A percentile compares a stretch with the other conserved stretches of the same genome.
Conservation (phyloP, 2,329 filamentous ascomycete genomes). For the Macrophomina pseudophaseolina region DNA sequence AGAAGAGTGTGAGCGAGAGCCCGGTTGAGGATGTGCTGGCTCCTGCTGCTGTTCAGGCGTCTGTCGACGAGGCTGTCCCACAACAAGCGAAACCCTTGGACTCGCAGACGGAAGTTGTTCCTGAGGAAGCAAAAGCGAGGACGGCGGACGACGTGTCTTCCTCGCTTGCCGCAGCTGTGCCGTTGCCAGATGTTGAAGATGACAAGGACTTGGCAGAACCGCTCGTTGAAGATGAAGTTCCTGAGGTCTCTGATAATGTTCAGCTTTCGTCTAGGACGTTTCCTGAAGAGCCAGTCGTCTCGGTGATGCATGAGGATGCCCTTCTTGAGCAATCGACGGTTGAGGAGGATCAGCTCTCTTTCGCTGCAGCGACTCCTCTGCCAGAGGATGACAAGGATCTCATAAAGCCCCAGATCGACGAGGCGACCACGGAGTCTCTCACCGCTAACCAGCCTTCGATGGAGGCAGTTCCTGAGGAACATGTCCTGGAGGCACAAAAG, state of each 20-base stretch:
- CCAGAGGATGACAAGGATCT: too few relatives aligned
- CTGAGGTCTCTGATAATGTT: background rate
- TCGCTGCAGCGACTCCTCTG: too few relatives aligned
- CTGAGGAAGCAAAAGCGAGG: background rate
- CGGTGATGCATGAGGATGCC: too few relatives aligned
- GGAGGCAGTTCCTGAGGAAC: too few relatives aligned
- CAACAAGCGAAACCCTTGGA: background rate
- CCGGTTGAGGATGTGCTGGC: background rate
- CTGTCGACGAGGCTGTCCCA: background rate
- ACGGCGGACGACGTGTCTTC: background rate
- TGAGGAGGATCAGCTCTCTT: too few relatives aligned
- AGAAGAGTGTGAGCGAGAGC: constrained; percentile 2
- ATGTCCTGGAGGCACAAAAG: too few relatives aligned
- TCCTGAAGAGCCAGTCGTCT: too few relatives aligned
- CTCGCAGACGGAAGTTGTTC: background rate
- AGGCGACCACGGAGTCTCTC: too few relatives aligned
- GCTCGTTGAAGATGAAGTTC: background rate
- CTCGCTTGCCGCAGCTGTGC: background rate
- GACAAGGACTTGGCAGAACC: background rate
- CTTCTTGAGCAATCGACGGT: too few relatives aligned
- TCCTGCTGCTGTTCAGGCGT: background rate
- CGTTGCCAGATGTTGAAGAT: background rate
- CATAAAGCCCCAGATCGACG: too few relatives aligned
- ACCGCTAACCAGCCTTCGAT: too few relatives aligned
- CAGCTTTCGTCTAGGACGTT: too few relatives aligned